Evolutionary conservation across 164 flowering plant genomes (phyloP).

Genomic region (Dillenia turbinata): DNA sequence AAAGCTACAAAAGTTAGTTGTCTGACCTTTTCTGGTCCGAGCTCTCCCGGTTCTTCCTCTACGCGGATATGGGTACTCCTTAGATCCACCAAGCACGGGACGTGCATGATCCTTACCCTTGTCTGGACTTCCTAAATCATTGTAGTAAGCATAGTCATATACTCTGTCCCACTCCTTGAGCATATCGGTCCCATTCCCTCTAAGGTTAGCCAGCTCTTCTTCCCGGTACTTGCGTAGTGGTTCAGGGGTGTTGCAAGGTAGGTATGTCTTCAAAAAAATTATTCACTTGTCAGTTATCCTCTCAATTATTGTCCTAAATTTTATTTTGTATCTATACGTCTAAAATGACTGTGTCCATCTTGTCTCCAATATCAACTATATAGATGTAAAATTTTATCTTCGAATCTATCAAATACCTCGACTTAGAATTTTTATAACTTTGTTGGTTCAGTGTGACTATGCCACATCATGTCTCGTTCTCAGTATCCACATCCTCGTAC

Average conservation of each 20-base stretch:
- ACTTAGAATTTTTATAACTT: too few relatives aligned
- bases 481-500: too few relatives aligned
- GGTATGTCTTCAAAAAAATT: slow-evolving; percentile 44
- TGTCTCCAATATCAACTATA: too few relatives aligned
- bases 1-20: not conserved
- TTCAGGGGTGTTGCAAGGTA: slow-evolving; percentile 65
- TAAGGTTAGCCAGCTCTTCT: slow-evolving; percentile 56
- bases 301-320: too few relatives aligned
- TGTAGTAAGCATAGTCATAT: slow-evolving; percentile 82
- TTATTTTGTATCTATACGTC: too few relatives aligned
- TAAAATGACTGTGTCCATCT: too few relatives aligned
- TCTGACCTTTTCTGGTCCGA: slow-evolving; percentile 52
- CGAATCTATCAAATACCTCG: too few relatives aligned
- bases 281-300: not conserved
- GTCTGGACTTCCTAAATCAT: slow-evolving; percentile 72
- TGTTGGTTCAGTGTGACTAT: too few relatives aligned
- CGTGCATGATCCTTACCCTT: slow-evolving; percentile 47
- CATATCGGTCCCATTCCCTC: slow-evolving; percentile 59
- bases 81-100: slow-evolving; percentile 70
- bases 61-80: slow-evolving; percentile 72
- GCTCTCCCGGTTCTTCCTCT: slow-evolving; percentile 76
- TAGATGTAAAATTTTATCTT: too few relatives aligned
- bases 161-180: slow-evolving; percentile 85
- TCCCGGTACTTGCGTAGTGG: slow-evolving; percentile 50
- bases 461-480: too few relatives aligned